Base-by-base conservation (phyloP, 495 filamentous ascomycete species). In the Talaromyces ruber region DNA sequence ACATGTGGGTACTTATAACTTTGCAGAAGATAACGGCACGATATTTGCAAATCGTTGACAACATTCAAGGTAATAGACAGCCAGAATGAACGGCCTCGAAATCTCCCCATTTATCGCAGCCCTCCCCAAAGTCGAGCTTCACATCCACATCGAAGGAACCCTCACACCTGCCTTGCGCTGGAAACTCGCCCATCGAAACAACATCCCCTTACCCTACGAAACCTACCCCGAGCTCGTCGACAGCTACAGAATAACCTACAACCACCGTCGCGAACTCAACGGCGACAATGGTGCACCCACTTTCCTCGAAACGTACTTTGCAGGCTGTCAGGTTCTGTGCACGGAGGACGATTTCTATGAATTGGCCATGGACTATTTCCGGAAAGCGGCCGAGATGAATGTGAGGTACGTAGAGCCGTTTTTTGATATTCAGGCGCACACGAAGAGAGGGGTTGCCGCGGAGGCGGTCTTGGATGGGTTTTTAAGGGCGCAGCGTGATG, bases 141-240 rank as follows among this genome's bases (percentile, higher is more conserved):
- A 79, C 58, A 60, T 78, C 28, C 76, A 79, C 62, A 76, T 78
- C 55, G 76, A 79, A 69, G 76, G 76, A 47, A 76, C 73, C 9
- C 67, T 79, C 11, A 73, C 66, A 4, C 76, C 76, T 16, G 54
- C 69, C 34, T 65, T 77, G 2, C 67, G 70, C 34, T 76, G 74
- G 72, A 64, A 71, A 21, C 67, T 79, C 7, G 69, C 76, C 6
- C 65, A 70, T 9, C 70, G 74, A n/a, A 78, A 79, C 64, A 65
- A 66, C 12, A 68, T 77, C 26, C 29, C 62, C 12, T 63, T 77
- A 8, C 69, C 67, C 6, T 70, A 74, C 22, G 14, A 61, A 14
- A 76, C 70, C n/a, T 72, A 70, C 25, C 59, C 68, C 12, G 67
- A 71, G 6, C 66, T 73, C 0, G 43, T 71, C 29, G 68, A 67